Conservation (phyloP, 2,329 filamentous ascomycete species). For the Beauveria asiatica region DNA sequence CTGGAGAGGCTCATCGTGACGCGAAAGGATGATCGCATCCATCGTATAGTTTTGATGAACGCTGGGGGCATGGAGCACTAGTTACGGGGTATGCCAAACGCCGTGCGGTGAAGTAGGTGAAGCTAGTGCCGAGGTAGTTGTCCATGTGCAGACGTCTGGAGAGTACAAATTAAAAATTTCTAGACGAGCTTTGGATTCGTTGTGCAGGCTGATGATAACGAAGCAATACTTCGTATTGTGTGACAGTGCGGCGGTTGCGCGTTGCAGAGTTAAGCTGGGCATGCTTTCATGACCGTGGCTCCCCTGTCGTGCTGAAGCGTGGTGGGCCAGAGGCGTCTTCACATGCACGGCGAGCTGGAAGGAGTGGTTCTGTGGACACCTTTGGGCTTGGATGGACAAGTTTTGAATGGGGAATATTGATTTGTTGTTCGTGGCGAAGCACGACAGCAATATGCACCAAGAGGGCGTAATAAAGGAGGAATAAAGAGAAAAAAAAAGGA, state of each 20-base stretch:
- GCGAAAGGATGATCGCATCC: not conserved
- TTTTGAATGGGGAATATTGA: not conserved
- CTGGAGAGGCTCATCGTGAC: not conserved
- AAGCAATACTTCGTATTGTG: not conserved
- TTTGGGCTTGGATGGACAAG: not conserved
- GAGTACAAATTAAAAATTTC: not conserved
- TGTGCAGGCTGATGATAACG: not conserved
- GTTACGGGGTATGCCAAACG: not conserved
- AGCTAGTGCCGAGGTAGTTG: not conserved
- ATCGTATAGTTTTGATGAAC: not conserved
- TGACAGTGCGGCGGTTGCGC: not conserved
- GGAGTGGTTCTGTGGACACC: not conserved
- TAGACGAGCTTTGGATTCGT: too few species aligned
- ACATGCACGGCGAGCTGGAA: not conserved
- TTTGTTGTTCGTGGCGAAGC: not conserved
- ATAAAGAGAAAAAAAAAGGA: not conserved
- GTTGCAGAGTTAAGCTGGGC: not conserved
- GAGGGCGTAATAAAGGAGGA: not conserved
- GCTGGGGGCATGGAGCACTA: not conserved
- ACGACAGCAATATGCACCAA: not conserved
- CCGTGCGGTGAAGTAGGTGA: not conserved
- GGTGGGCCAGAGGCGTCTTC: conserved; percentile 1
- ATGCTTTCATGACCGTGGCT: not conserved
- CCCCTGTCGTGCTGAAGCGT: conserved; percentile 9
- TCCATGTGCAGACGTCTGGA: not conserved